Conservation (phyloP, 768 basidiomycete species). For the Amanita fuliginea region DNA sequence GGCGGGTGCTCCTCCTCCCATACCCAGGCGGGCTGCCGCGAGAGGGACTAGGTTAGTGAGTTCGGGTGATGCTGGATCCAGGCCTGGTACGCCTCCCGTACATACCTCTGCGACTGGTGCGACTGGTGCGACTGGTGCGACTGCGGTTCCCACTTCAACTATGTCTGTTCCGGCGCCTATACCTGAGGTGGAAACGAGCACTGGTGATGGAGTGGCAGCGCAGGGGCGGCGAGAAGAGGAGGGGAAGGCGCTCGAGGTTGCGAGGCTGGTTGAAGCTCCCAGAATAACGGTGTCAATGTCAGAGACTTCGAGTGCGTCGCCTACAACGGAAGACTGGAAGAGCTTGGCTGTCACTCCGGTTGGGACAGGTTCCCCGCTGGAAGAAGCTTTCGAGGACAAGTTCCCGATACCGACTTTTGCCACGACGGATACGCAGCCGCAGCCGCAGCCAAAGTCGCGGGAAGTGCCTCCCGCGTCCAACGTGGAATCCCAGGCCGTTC, state of each 20-base stretch:
- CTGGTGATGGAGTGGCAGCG: not conserved
- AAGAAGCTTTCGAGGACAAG: not conserved
- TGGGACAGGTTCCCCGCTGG: not conserved
- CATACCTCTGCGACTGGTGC: not conserved
- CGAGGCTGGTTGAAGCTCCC: not conserved
- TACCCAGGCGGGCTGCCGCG: conserved; percentile 5
- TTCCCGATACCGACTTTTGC: not conserved
- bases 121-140: not conserved
- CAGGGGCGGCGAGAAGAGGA: not conserved
- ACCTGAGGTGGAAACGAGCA: not conserved
- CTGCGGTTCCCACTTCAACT: not conserved
- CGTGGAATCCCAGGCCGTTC: not conserved
- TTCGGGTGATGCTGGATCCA: conserved; percentile 1
- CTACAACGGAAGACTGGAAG: not conserved
- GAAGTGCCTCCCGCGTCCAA: not conserved
- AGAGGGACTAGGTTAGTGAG: not conserved
- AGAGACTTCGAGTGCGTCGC: not conserved
- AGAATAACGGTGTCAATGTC: not conserved
- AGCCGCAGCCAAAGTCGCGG: not conserved
- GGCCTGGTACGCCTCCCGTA: conserved; percentile 1
- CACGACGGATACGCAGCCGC: not conserved
- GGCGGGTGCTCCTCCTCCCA: not conserved
- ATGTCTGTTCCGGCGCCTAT: not conserved
- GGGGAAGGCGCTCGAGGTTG: not conserved
- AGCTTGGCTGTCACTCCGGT: not conserved